These are phyloP conservation scores for Apostasia shenzhenica DNA, from an alignment of 106 monocot genomes.

Conservation along the genomic window DNA sequence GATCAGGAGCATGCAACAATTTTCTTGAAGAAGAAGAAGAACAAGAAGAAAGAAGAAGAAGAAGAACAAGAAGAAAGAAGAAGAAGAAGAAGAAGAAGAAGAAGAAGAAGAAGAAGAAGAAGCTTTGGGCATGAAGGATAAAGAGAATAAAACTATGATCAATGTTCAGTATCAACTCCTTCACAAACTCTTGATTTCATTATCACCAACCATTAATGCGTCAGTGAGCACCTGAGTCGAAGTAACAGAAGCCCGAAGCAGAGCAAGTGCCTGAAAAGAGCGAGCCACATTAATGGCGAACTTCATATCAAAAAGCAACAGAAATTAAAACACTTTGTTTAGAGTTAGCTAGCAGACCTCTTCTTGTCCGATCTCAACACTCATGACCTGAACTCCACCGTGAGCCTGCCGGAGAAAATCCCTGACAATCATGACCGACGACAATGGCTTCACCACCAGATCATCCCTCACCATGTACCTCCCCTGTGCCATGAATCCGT, in stretches of 20 bases:
- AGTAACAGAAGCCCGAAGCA: conserved; percentile 2
- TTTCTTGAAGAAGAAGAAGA: too few species aligned
- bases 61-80: too few species aligned
- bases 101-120: too few species aligned
- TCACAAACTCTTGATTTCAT: too few species aligned
- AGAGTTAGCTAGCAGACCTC: background rate
- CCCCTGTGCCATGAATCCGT: background rate
- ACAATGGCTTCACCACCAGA: background rate
- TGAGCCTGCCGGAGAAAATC: background rate
- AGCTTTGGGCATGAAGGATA: too few species aligned
- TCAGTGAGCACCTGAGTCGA: background rate
- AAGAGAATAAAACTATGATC: too few species aligned
- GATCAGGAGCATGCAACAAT: too few species aligned
- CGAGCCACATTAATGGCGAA: too few species aligned
- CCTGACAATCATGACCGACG: background rate
- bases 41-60: too few species aligned
- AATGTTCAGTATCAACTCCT: too few species aligned
- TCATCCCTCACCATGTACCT: background rate
- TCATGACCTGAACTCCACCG: background rate
- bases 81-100: too few species aligned
- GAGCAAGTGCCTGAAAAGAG: background rate
- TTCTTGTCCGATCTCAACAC: background rate
- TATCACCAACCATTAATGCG: background rate
- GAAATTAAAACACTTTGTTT: background rate
- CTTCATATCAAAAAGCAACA: too few species aligned